Evolutionary conservation across 164 flowering plant species (phyloP).

Genomic region (Nelumbo lutea): DNA sequence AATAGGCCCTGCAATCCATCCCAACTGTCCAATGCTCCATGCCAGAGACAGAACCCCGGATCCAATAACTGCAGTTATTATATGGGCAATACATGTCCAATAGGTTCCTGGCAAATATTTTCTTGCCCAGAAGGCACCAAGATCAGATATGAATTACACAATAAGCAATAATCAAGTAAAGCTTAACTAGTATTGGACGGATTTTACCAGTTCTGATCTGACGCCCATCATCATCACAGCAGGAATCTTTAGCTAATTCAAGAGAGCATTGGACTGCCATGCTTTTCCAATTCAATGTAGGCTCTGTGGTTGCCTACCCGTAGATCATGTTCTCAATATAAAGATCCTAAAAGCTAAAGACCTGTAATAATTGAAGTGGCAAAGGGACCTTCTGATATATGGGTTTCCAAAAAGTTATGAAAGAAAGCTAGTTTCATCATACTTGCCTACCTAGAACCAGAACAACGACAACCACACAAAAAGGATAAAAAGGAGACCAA

Average conservation of each 20-base stretch:
- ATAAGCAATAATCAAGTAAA: neutral
- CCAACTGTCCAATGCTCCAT: constrained; percentile 72
- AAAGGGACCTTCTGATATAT: too few species aligned
- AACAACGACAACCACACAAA: neutral
- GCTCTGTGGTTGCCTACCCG: neutral
- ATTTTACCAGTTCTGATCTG: constrained; percentile 35
- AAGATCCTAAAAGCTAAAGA: neutral
- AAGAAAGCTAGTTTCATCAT: neutral
- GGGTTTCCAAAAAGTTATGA: too few species aligned
- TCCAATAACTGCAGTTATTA: constrained; percentile 78
- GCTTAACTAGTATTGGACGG: neutral
- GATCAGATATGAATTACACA: constrained; percentile 3
- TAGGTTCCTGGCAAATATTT: constrained; percentile 37
- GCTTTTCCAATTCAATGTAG: constrained; percentile 1
- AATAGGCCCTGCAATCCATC: constrained; percentile 75
- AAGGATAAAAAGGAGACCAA: too few species aligned
- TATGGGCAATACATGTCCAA: constrained; percentile 73
- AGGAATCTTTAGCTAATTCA: constrained; percentile 16
- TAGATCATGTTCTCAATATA: neutral
- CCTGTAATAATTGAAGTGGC: too few species aligned
- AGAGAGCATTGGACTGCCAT: constrained; percentile 28
- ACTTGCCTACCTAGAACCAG: neutral
- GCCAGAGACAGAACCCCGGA: constrained; percentile 79
- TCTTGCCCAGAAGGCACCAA: neutral
- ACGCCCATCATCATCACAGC: constrained; percentile 28